Conservation (phyloP, 2,329 filamentous ascomycete genomes). For the Xylariales sp. region DNA sequence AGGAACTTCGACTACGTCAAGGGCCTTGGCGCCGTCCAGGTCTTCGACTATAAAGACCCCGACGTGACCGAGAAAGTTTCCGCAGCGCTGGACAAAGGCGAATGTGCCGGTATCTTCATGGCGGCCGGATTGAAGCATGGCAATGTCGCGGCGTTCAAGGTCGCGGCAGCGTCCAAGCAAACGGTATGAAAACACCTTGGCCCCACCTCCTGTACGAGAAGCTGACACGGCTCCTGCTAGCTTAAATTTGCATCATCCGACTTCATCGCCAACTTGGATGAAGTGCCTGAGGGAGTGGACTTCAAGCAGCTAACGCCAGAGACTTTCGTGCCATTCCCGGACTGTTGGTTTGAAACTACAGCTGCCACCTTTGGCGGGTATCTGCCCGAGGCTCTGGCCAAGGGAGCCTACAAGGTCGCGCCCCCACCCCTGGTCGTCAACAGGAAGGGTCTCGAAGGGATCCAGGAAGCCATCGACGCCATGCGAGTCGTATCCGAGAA, state of each 20-base stretch:
- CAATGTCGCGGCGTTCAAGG: slow-evolving; percentile 9
- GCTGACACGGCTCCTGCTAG: too few relatives aligned
- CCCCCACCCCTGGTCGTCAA: background rate
- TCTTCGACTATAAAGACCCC: slow-evolving; percentile 38
- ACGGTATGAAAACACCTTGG: slow-evolving; percentile 2
- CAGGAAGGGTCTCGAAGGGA: slow-evolving; percentile 8
- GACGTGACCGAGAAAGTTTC: slow-evolving; percentile 16
- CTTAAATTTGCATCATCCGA: background rate
- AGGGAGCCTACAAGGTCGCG: slow-evolving; percentile 7
- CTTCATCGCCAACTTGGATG: background rate
- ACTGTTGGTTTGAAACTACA: slow-evolving; percentile 5
- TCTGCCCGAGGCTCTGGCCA: slow-evolving; percentile 10
- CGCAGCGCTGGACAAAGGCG: slow-evolving; percentile 13
- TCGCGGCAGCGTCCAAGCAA: slow-evolving; percentile 14
- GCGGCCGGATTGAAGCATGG: slow-evolving; percentile 10
- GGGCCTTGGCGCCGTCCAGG: slow-evolving; percentile 36
- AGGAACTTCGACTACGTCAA: slow-evolving; percentile 40
- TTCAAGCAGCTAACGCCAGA: slow-evolving; percentile 1
- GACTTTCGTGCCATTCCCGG: background rate
- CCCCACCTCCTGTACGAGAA: too few relatives aligned
- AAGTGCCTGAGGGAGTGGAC: slow-evolving; percentile 5
- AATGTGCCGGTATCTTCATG: slow-evolving; percentile 13
- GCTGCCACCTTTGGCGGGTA: slow-evolving; percentile 11
- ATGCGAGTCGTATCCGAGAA: background rate
- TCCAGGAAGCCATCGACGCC: slow-evolving; percentile 14